Evolutionary conservation across 805 yeast genomes (phyloP).

Genomic region (Candida montana): DNA sequence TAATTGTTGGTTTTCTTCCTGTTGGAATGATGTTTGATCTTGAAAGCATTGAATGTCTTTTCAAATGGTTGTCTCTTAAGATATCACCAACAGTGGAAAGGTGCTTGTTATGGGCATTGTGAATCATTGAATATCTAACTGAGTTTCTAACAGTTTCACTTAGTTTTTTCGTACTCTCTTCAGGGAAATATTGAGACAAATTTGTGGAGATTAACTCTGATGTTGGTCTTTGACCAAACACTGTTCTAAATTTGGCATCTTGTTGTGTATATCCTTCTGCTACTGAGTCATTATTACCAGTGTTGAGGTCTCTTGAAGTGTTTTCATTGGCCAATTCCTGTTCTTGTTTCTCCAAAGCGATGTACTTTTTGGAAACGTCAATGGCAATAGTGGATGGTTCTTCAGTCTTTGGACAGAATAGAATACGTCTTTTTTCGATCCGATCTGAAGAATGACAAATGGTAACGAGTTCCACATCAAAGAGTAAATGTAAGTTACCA

Average conservation of each 20-base stretch:
- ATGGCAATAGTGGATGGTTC: conserved; percentile 59
- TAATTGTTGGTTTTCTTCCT: background rate
- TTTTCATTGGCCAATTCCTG: too few species aligned
- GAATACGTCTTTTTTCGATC: conserved; percentile 60
- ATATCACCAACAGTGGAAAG: conserved; percentile 60
- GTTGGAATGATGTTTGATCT: conserved; percentile 9
- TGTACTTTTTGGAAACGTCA: conserved; percentile 43
- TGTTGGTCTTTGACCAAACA: conserved; percentile 90
- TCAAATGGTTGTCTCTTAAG: conserved; percentile 47
- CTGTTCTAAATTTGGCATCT: conserved; percentile 28
- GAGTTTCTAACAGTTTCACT: conserved; percentile 81
- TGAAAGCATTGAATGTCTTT: conserved; percentile 28
- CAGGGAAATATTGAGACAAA: conserved; percentile 87
- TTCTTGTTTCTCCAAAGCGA: conserved; percentile 3
- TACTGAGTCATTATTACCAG: too few species aligned
- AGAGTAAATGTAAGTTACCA: conserved; percentile 42
- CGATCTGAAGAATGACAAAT: conserved; percentile 74
- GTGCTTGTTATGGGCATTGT: conserved; percentile 17
- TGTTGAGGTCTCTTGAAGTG: too few species aligned
- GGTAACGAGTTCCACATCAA: conserved; percentile 76
- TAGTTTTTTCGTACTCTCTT: conserved; percentile 62
- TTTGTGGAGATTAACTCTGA: conserved; percentile 87
- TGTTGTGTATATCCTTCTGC: conserved; percentile 6
- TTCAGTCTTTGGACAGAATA: conserved; percentile 60
- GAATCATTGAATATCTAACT: conserved; percentile 61